A percentile compares a stretch with the other conserved stretches of the same genome.
These are phyloP conservation scores for Myxozyma mucilagina DNA, from an alignment of 805 yeast genomes.

Conservation along the genomic window DNA sequence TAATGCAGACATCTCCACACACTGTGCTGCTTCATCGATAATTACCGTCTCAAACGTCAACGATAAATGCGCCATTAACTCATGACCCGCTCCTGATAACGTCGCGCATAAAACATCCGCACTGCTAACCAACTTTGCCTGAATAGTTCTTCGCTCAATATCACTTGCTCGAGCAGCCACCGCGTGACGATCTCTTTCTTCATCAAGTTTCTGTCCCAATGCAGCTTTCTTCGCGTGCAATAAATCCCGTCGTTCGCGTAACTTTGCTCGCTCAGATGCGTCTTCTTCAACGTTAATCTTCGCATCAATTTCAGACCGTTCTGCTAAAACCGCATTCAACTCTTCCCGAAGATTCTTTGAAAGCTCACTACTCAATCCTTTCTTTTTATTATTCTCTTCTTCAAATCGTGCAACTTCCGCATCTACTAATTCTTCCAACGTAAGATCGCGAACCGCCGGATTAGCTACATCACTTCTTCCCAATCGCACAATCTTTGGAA, in stretches of 20 bases:
- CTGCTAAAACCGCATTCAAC: constrained; percentile 54
- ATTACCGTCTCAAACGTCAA: constrained; percentile 85
- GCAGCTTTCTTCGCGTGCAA: constrained; percentile 64
- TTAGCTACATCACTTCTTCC: constrained; percentile 90
- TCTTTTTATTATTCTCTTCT: constrained; percentile 30
- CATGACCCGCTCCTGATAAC: constrained; percentile 91
- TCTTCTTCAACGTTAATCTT: constrained; percentile 41
- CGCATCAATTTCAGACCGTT: constrained; percentile 57
- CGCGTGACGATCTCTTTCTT: constrained; percentile 70
- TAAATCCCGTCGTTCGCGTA: constrained; percentile 52
- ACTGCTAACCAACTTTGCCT: constrained; percentile 64
- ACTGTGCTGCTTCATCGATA: constrained; percentile 96
- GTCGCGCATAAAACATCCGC: constrained; percentile 92
- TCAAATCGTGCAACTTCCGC: constrained; percentile 44
- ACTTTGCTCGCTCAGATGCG: constrained; percentile 33
- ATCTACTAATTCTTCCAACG: constrained; percentile 85
- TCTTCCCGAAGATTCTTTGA: constrained; percentile 48
- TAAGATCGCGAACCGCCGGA: constrained; percentile 73
- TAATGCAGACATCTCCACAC: constrained; percentile 87
- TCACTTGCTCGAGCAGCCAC: constrained; percentile 74
- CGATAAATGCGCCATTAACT: constrained; percentile 70
- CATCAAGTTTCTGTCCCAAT: constrained; percentile 72
- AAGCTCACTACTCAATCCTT: constrained; percentile 39
- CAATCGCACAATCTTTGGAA: constrained; percentile 77
- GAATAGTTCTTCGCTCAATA: constrained; percentile 70